Base-by-base conservation (phyloP, 2,329 filamentous ascomycete genomes). In the Kalmusia sp. region DNA sequence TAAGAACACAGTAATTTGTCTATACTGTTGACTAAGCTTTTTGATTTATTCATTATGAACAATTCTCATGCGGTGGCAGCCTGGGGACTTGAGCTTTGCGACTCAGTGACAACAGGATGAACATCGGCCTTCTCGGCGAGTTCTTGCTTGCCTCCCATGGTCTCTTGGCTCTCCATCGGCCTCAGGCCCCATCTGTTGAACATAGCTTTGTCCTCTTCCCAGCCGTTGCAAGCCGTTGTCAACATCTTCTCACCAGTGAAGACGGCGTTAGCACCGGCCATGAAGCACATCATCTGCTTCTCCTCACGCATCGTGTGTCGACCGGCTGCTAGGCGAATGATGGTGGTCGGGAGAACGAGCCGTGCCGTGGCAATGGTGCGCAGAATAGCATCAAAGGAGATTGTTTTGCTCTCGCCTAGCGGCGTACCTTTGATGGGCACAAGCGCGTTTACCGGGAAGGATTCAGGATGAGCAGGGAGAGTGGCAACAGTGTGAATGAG, bases 191-290 rank as follows among this genome's bases (percentile, higher is more conserved):
- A 96, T 46, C 86, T 83, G 2, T 87, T 84, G 77, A 96, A 96
- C 86, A 96, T 91, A 35, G 79, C 86, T 58, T 85, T 87, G 68
- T 96, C 92, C 75, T 96, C 90, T 58, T 95, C 91, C 90, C 91
- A 96, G 25, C 91, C 91, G 63, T 91, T 93, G 71, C 91, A 96
- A 52, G 92, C 90, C 0, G 92, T 96, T 4, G 92, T 96, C 76
- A 96, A 74, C 92, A 96, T 96, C 82, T 93, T 96, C 79, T 96
- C 92, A 7, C 92, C 92, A 0, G 92, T 96, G 71, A 96, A 96
- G 28, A 96, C 89, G n/a, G 92, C 92, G 66, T 96, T 96, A 1
- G 92, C 92, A 12, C 92, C 92, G 0, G 92, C 91, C 84, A 91
- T 88, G 78, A 96, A 96, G 75, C 92, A 96, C 61, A 93, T 73